Base-by-base conservation (phyloP, 1,284 basidiomycete species). In the Peniophora sp. region DNA sequence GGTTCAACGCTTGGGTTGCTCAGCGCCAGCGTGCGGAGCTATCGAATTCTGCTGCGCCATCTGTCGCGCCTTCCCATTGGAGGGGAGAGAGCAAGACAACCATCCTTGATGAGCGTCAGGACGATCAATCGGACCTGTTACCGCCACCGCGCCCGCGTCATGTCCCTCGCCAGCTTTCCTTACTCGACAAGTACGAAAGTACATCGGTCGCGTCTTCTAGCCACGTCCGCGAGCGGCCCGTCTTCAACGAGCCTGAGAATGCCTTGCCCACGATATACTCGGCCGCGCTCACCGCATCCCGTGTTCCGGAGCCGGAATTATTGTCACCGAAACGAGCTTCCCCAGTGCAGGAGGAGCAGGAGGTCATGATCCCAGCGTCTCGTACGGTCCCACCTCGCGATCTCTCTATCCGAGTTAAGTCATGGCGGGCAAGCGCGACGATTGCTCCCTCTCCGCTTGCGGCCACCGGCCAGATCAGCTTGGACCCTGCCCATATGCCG, bases 1-100 rank as follows among this genome's bases (percentile, higher is more conserved):
- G 88, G 88, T 87, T 81, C 59, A 68, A 79, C 34, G 64, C 79
- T 3, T 90, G 88, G 88, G 56, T 76, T 1, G 70, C 74, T 17
- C 63, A 72, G 35, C 70, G 72, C 44, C 64, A 78, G 57, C 74
- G 79, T 43, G 57, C 66, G 32, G 76, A 76, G 46, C 27, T 32
- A 12, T 32, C 27, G 27, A 32, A 32, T 32, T 32, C 27, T 32
- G 66, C 72, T 36, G 68, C 69, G 1, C 65, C 70, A 32, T 74
- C 73, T 22, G 66, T 68, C 5, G 66, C 54, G 58, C 75, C 52
- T 27, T 72, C 73, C 3, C 81, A 83, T 60, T 72, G 68, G 63
- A 73, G 73, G 22, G 71, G 62, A 27, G 82, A 83, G 24, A 83
- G 77, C 63, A 72, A 75, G 56, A 72, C 73, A 15, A 73, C 73